phyloP scores from a whole-genome alignment of 345 rosid species.

The Gossypium turneri region DNA sequence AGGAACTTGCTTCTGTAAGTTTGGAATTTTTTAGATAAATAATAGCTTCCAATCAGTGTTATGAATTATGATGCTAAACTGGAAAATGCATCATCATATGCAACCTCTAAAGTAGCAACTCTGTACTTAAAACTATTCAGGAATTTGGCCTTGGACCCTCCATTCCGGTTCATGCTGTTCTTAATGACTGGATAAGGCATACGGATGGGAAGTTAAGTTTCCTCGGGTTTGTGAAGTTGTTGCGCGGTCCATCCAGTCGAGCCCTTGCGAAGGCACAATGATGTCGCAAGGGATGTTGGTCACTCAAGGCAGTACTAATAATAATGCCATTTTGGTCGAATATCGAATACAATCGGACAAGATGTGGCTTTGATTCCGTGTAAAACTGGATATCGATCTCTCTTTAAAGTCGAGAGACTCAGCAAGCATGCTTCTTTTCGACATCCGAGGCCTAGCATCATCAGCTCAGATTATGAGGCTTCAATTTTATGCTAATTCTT shows the following conservation, averaged over 20 bases:
- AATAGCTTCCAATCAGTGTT: neutral
- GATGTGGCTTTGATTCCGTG: neutral
- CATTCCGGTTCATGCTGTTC: slow-evolving; percentile 80
- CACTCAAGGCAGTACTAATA: neutral
- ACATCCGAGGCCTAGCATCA: neutral
- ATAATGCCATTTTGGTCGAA: neutral
- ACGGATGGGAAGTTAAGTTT: slow-evolving; percentile 93
- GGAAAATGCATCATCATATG: neutral
- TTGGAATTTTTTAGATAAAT: neutral
- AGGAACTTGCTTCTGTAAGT: slow-evolving; percentile 88
- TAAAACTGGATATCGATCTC: neutral
- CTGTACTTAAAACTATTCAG: slow-evolving; percentile 35
- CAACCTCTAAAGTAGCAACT: neutral
- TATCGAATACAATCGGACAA: neutral
- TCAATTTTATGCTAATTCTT: slow-evolving; percentile 11
- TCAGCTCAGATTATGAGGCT: neutral
- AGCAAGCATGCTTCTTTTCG: neutral
- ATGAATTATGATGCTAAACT: neutral
- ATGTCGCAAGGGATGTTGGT: slow-evolving; percentile 14
- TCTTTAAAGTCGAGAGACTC: neutral
- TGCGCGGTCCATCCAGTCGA: slow-evolving; percentile 75
- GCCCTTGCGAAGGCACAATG: slow-evolving; percentile 29
- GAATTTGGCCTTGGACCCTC: slow-evolving; percentile 96
- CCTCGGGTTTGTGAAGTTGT: slow-evolving; percentile 78
- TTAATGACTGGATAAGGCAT: slow-evolving; percentile 90